phyloP scores from a whole-genome alignment of 306 rosid species.

The Sesbania bispinosa region DNA sequence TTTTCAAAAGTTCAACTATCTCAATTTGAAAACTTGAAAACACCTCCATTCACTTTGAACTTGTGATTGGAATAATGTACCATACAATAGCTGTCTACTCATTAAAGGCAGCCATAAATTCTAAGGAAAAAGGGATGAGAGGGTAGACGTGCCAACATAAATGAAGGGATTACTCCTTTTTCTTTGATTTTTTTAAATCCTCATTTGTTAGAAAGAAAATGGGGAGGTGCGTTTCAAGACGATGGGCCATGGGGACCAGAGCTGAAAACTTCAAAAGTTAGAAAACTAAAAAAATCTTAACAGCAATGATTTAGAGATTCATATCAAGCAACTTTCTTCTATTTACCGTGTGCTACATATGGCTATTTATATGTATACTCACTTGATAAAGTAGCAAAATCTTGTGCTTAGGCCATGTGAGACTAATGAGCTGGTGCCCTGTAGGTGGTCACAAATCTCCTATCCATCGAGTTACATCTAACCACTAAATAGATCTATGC shows the following conservation, averaged over 20 bases:
- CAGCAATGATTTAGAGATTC: constrained; percentile 8
- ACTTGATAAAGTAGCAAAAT: neutral
- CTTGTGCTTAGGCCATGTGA: neutral
- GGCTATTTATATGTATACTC: neutral
- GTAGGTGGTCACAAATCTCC: constrained; percentile 14
- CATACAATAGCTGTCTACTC: constrained; percentile 26
- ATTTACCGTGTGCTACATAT: neutral
- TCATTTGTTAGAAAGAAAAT: neutral
- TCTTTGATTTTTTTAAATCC: neutral
- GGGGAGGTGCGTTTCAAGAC: neutral
- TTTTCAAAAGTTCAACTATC: constrained; percentile 25
- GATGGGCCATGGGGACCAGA: neutral
- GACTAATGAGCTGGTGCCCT: constrained; percentile 14
- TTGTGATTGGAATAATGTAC: constrained; percentile 38
- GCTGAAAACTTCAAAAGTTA: constrained; percentile 1
- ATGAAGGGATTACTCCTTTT: constrained; percentile 26
- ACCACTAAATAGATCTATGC: neutral
- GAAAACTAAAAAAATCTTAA: constrained; percentile 1
- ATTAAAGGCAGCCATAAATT: constrained; percentile 48
- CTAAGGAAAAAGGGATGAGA: constrained; percentile 13
- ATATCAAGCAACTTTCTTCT: constrained; percentile 25
- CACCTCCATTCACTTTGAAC: constrained; percentile 24
- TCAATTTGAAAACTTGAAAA: constrained; percentile 33
- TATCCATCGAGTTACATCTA: neutral
- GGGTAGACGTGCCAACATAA: constrained; percentile 41